Conservation (phyloP, 2,329 filamentous ascomycete species). For the Helicocarpus griseus region DNA sequence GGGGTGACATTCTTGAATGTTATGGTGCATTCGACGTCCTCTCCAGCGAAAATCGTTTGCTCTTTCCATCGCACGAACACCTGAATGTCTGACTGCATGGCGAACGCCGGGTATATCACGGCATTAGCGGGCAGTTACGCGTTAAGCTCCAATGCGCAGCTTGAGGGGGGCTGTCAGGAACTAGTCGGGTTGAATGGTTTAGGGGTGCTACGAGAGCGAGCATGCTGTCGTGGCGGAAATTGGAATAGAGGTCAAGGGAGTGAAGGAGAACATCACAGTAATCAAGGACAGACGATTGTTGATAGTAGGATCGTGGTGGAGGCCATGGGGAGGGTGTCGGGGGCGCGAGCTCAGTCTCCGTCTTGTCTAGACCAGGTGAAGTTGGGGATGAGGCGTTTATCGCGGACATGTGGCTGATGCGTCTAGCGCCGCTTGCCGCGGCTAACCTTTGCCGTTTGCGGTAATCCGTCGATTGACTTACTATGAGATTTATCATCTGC, state of each 20-base stretch:
- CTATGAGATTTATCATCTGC: too few relatives aligned
- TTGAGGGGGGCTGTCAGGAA: constrained; percentile 1
- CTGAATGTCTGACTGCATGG: constrained; percentile 62
- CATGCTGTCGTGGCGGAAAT: constrained; percentile 20
- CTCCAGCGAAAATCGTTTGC: constrained; percentile 89
- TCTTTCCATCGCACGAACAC: constrained; percentile 95
- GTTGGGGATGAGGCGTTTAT: constrained; percentile 1
- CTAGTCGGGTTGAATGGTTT: constrained; percentile 8
- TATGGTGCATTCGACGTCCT: constrained; percentile 90
- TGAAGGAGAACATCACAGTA: constrained; percentile 8
- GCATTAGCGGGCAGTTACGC: constrained; percentile 2
- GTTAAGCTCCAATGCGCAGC: constrained; percentile 1
- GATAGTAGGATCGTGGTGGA: background rate
- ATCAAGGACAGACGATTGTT: background rate
- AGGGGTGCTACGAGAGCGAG: constrained; percentile 13
- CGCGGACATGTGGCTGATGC: background rate
- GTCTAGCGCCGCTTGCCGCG: background rate
- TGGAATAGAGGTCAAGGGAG: constrained; percentile 4
- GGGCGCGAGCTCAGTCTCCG: background rate
- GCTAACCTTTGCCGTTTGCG: background rate
- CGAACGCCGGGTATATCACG: constrained; percentile 3
- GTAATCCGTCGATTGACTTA: background rate
- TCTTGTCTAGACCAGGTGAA: background rate
- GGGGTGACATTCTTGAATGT: constrained; percentile 80
- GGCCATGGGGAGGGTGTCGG: background rate